These are phyloP conservation scores for Xylariaceae sp. DNA, from an alignment of 2,329 filamentous ascomycete species.

Conservation along the genomic window DNA sequence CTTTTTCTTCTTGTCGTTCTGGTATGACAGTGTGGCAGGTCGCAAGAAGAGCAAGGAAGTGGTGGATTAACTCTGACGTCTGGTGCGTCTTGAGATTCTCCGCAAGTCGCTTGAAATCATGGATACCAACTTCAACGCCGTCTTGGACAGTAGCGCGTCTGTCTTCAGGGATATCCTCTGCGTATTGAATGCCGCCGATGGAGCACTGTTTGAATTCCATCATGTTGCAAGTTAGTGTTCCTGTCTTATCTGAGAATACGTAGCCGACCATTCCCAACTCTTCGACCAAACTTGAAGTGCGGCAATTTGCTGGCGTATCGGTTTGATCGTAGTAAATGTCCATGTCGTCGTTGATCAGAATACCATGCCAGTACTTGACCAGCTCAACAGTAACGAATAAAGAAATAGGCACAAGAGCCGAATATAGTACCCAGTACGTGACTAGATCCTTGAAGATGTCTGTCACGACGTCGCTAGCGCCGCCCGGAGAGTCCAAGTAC, in stretches of 20 bases:
- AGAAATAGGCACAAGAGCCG: conserved; percentile 92
- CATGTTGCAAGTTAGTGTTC: conserved; percentile 94
- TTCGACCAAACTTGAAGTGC: conserved; percentile 93
- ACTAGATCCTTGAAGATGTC: conserved; percentile 93
- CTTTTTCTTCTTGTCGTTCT: conserved; percentile 74
- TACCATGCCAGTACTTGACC: conserved; percentile 98
- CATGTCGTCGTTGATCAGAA: conserved; percentile 93
- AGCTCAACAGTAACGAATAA: conserved; percentile 97
- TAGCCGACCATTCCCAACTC: conserved; percentile 98
- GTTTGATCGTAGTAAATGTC: conserved; percentile 97
- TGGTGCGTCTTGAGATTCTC: conserved; percentile 62
- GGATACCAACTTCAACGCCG: conserved; percentile 71
- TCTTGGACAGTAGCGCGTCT: conserved; percentile 75
- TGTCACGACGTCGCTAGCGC: conserved; percentile 52
- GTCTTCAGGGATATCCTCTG: conserved; percentile 88
- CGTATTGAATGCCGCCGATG: conserved; percentile 91
- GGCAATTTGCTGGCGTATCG: conserved; percentile 91
- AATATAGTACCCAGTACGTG: conserved; percentile 98
- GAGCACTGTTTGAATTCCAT: conserved; percentile 98
- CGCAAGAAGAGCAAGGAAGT: conserved; percentile 81
- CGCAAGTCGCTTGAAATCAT: conserved; percentile 74
- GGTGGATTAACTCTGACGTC: conserved; percentile 55
- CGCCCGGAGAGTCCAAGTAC: conserved; percentile 58
- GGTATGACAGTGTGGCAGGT: conserved; percentile 98
- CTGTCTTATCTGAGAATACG: conserved; percentile 97